phyloP scores from a whole-genome alignment of 768 basidiomycete genomes.

The Termitomyces sp. region DNA sequence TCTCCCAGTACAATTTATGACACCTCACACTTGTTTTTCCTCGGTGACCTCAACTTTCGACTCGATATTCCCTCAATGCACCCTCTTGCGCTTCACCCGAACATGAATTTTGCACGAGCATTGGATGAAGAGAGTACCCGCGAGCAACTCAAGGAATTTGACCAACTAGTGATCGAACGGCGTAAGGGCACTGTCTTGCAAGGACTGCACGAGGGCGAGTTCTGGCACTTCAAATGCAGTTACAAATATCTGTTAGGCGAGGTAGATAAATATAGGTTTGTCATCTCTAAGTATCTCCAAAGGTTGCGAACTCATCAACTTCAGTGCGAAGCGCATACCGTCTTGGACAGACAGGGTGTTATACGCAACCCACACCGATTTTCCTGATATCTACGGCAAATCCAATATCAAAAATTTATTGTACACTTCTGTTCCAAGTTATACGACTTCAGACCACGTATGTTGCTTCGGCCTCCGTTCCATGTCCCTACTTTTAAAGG shows the following conservation, averaged over 20 bases:
- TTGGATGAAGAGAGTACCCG: constrained; percentile 49
- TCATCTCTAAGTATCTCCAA: constrained; percentile 1
- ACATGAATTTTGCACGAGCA: constrained; percentile 35
- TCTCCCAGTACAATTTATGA: constrained; percentile 65
- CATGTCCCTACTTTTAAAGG: neutral
- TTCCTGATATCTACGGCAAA: constrained; percentile 42
- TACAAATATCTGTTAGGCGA: constrained; percentile 86
- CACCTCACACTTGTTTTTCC: constrained; percentile 87
- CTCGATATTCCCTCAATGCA: constrained; percentile 60
- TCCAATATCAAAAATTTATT: constrained; percentile 62
- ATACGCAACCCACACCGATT: constrained; percentile 74
- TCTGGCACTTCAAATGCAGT: constrained; percentile 87
- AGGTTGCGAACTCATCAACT: constrained; percentile 6
- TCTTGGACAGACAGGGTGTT: constrained; percentile 94
- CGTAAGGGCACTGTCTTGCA: constrained; percentile 63
- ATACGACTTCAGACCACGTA: constrained; percentile 90
- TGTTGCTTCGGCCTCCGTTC: constrained; percentile 16
- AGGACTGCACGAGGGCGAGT: constrained; percentile 79
- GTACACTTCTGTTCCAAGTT: constrained; percentile 79
- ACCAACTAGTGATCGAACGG: constrained; percentile 66
- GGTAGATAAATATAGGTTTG: constrained; percentile 78
- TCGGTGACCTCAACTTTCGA: constrained; percentile 94
- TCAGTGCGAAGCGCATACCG: constrained; percentile 67
- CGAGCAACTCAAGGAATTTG: constrained; percentile 63
- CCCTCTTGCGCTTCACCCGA: constrained; percentile 32